These are phyloP conservation scores for Xylaria sp. DNA, from an alignment of 2,329 filamentous ascomycete genomes.

Conservation along the genomic window DNA sequence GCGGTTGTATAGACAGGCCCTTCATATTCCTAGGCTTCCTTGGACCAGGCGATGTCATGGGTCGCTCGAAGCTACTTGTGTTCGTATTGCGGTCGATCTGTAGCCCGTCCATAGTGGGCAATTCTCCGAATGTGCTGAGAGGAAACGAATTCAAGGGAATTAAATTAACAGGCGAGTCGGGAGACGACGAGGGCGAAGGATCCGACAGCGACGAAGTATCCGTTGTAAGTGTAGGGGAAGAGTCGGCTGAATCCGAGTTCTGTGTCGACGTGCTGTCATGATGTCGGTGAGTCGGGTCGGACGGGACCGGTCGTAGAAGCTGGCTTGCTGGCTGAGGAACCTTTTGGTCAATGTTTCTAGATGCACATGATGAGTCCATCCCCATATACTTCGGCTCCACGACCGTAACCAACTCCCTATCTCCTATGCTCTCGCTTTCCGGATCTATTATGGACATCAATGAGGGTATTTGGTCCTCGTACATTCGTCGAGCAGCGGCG, in stretches of 20 bases:
- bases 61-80: constrained; percentile 57
- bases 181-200: constrained; percentile 89
- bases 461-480: constrained; percentile 77
- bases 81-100: constrained; percentile 52
- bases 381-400: constrained; percentile 65
- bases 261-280: constrained; percentile 82
- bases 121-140: constrained; percentile 65
- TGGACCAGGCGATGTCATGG: constrained; percentile 75
- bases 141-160: constrained; percentile 77
- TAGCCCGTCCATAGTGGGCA: constrained; percentile 60
- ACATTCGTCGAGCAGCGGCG: constrained; percentile 69
- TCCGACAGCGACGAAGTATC: constrained; percentile 92
- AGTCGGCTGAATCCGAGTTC: constrained; percentile 86
- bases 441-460: constrained; percentile 81
- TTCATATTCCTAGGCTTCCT: constrained; percentile 85
- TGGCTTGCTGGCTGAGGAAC: constrained; percentile 52
- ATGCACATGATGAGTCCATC: constrained; percentile 54
- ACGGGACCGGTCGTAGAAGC: constrained; percentile 55
- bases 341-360: constrained; percentile 48
- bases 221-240: constrained; percentile 91
- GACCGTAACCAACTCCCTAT: constrained; percentile 64
- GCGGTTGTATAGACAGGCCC: constrained; percentile 81
- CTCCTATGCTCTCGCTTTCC: constrained; percentile 66
- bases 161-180: constrained; percentile 85
- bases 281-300: constrained; percentile 72